These are phyloP conservation scores for Aeschynomene evenia DNA, from an alignment of 306 rosid species.

Conservation along the genomic window DNA sequence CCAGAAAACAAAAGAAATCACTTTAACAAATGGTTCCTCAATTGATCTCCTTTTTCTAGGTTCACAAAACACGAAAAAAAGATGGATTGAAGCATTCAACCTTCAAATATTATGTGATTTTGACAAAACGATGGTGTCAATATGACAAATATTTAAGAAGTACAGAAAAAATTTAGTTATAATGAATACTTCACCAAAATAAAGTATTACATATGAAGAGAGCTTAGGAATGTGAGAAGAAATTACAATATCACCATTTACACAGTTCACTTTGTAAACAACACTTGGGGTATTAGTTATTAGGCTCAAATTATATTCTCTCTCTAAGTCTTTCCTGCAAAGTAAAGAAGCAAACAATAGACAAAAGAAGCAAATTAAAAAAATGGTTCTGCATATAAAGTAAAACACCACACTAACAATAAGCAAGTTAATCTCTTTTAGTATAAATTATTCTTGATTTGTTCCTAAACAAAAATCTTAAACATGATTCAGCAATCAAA, in stretches of 20 bases:
- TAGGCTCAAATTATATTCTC: constrained; percentile 78
- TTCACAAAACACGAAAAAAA: constrained; percentile 71
- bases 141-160: constrained; percentile 16
- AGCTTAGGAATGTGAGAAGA: constrained; percentile 56
- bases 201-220: constrained; percentile 28
- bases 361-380: too few relatives aligned
- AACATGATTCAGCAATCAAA: too few relatives aligned
- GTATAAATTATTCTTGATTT: too few relatives aligned
- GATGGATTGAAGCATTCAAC: constrained; percentile 86
- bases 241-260: constrained; percentile 78
- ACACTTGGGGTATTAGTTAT: constrained; percentile 87
- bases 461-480: too few relatives aligned
- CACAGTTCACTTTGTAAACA: constrained; percentile 69
- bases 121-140: constrained; percentile 27
- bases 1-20: constrained; percentile 31
- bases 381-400: too few relatives aligned
- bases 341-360: too few relatives aligned
- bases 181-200: constrained; percentile 15
- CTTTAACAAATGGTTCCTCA: constrained; percentile 82
- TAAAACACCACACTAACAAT: too few relatives aligned
- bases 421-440: too few relatives aligned
- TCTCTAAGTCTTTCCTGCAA: constrained; percentile 75
- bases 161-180: constrained; percentile 17
- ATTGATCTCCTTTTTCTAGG: constrained; percentile 69
- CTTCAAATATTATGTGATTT: constrained; percentile 37